phyloP scores from a whole-genome alignment of 2,329 filamentous ascomycete species.

The Colletotrichum gigasporum region DNA sequence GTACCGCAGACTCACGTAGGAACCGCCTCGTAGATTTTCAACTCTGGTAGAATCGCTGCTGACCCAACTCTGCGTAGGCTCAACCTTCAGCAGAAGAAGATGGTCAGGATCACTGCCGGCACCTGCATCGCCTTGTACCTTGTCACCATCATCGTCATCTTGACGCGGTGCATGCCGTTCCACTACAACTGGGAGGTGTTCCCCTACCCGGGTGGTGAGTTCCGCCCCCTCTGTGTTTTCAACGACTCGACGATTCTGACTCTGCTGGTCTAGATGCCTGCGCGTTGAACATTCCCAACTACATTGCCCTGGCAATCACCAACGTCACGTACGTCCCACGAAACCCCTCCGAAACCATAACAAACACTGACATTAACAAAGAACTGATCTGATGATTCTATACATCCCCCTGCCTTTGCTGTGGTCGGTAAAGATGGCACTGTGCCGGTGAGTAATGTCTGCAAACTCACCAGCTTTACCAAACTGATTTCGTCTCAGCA shows the following conservation, averaged over 20 bases:
- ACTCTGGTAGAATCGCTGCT: not conserved
- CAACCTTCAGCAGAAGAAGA: slow-evolving; percentile 32
- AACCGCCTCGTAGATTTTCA: not conserved
- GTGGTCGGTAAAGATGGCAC: slow-evolving; percentile 36
- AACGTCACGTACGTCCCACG: slow-evolving; percentile 34
- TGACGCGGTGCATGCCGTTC: slow-evolving; percentile 35
- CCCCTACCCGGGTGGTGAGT: slow-evolving; percentile 36
- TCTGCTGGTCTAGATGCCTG: slow-evolving; percentile 33
- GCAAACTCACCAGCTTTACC: not conserved
- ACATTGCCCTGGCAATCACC: slow-evolving; percentile 35
- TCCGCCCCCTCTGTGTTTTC: not conserved
- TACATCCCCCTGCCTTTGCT: slow-evolving; percentile 36
- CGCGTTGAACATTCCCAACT: slow-evolving; percentile 31
- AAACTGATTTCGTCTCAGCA: slow-evolving; percentile 24
- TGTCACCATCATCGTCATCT: slow-evolving; percentile 34
- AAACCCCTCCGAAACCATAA: not conserved
- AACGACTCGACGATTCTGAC: not conserved
- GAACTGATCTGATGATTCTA: slow-evolving; percentile 36
- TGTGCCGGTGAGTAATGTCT: slow-evolving; percentile 25
- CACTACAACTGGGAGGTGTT: slow-evolving; percentile 38
- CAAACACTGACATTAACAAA: not conserved
- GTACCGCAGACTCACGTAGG: slow-evolving; percentile 37
- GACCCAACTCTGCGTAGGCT: slow-evolving; percentile 20
- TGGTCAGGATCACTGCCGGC: slow-evolving; percentile 33
- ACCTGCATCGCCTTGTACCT: slow-evolving; percentile 31